Evolutionary conservation across 305 asterid species (phyloP), one percentile per base, ranked within the genome.

Genomic region (Fraxinus albicans): DNA sequence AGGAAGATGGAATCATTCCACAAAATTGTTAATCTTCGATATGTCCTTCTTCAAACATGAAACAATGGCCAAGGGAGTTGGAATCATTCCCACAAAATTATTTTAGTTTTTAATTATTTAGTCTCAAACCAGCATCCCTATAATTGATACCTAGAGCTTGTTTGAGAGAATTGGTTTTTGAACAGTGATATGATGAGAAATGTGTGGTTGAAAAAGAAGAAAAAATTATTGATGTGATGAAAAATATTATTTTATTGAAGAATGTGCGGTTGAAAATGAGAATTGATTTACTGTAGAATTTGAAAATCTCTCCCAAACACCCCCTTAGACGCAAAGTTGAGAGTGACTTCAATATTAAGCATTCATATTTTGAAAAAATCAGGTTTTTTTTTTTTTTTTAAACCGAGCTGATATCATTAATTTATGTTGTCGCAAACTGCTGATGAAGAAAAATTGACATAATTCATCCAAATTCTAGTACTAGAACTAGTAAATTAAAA

Each of bases 1-100:
- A 73, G 42, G 86, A 47, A n/a, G 76, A 27, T 17, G 89, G 88
- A 60, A 89, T 81, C 13, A 4, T 44, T 6, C 90, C 10, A 81
- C 83, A 5, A 86, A 78, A 23, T 34, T 73, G 78, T 89, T 87
- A 25, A 25, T 63, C 80, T 19, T 83, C 35, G 85, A 89, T 31
- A 1, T 6, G 4, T 1, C 86, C 81, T 60, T 81, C 81, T 60
- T 81, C 77, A 35, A 83, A 12, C 84, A 65, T 83, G 69, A 72
- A 72, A 81, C 87, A 81, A 33, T 70, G 72, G 25, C 77, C 83
- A 44, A 83, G 70, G 36, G 81, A 60, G 63, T 15, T 35, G 87
- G 87, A 69, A 81, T 81, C 58, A 47, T 13, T 47, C n/a, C 58
- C 19, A 47, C 58, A 13, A 13, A 47, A 47, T 47, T 47, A 13